Evolutionary conservation across 768 basidiomycete genomes (phyloP).

Genomic region (Albatrellus ellisii): DNA sequence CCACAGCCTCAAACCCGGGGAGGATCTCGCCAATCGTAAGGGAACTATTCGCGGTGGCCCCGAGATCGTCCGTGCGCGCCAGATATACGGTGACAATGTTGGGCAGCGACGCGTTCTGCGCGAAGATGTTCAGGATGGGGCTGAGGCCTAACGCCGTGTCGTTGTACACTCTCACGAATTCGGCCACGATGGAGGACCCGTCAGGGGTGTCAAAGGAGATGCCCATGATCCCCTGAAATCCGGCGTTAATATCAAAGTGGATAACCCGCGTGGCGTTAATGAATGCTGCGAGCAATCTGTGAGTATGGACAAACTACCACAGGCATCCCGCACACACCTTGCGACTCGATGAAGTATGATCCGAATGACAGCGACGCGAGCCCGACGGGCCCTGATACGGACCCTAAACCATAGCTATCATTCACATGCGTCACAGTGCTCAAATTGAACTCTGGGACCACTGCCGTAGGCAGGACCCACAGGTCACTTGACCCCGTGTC

Average conservation of each 20-base stretch:
- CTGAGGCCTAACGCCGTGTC: not conserved
- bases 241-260: not conserved
- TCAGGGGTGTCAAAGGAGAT: not conserved
- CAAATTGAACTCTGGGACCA: not conserved
- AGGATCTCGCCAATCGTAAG: not conserved
- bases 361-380: not conserved
- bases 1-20: not conserved
- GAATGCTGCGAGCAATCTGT: not conserved
- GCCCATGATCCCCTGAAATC: not conserved
- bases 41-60: not conserved
- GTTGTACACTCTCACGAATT: not conserved
- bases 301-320: not conserved
- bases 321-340: not conserved
- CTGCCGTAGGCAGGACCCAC: not conserved
- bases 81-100: not conserved
- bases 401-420: not conserved
- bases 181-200: not conserved
- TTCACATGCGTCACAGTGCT: not conserved
- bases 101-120: not conserved
- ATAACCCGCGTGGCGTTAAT: not conserved
- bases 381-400: not conserved
- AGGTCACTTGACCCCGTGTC: not conserved
- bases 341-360: not conserved
- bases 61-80: not conserved
- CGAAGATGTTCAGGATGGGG: not conserved